Percentiles rank a stretch among this genome's conserved stretches.
phyloP scores from a whole-genome alignment of 1,284 basidiomycete species.

The Puccinia novopanici region DNA sequence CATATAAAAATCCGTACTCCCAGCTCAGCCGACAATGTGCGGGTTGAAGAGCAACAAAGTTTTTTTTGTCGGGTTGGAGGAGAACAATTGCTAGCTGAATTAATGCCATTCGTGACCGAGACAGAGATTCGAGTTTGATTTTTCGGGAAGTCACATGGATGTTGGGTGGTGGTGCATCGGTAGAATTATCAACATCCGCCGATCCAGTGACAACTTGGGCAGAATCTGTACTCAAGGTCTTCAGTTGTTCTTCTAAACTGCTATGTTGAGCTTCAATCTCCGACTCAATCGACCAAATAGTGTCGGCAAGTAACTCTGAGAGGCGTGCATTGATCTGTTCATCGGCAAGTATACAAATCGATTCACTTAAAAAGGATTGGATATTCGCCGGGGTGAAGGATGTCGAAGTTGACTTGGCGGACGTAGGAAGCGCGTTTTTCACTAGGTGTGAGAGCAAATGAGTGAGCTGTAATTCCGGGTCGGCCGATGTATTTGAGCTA shows the following conservation, averaged over 20 bases:
- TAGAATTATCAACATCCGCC: neutral
- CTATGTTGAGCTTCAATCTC: slow-evolving; percentile 26
- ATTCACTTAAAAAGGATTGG: slow-evolving; percentile 1
- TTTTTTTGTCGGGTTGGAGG: slow-evolving; percentile 17
- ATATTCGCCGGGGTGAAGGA: neutral
- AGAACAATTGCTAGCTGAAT: slow-evolving; percentile 36
- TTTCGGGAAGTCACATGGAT: neutral
- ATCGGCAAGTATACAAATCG: slow-evolving; percentile 5
- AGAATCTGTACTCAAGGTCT: slow-evolving; percentile 17
- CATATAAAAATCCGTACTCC: slow-evolving; percentile 47
- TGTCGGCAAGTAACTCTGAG: slow-evolving; percentile 40
- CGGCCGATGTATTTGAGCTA: neutral
- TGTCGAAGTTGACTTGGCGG: neutral
- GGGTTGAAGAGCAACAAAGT: slow-evolving; percentile 7
- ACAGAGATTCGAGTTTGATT: slow-evolving; percentile 10
- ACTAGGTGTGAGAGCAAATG: slow-evolving; percentile 7
- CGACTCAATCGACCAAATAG: slow-evolving; percentile 45
- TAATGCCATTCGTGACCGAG: slow-evolving; percentile 27
- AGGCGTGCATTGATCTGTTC: slow-evolving; percentile 28
- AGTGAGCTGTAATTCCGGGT: slow-evolving; percentile 23
- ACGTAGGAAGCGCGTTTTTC: neutral
- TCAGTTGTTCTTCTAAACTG: slow-evolving; percentile 30
- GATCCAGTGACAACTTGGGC: neutral
- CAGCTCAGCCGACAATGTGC: slow-evolving; percentile 44
- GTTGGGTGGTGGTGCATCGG: neutral